Base-by-base conservation (phyloP, 1,284 basidiomycete genomes). In the Moniliella sp. region DNA sequence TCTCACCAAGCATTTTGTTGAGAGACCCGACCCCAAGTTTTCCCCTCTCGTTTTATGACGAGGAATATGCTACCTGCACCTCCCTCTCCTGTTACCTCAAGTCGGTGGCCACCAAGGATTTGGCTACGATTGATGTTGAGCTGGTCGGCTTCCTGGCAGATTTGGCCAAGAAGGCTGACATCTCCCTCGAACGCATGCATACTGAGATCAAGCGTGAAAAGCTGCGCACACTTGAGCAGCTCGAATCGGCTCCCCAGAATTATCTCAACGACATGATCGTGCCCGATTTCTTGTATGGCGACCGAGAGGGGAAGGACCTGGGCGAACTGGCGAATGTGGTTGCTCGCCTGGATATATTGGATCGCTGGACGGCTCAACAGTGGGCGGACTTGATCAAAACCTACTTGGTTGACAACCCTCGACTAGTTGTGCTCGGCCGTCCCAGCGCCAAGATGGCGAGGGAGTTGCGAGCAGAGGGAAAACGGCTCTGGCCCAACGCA, bases 161-260 rank as follows among this genome's bases (percentile, higher is more conserved):
- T 28, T 78, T 94, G 32, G 72, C 70, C 13, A 55, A 69, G 13
- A 72, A 78, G 35, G 82, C 78, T 3, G n/a, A n/a, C n/a, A 67
- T 97, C 35, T 82, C 97, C 62, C 86, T 94, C 78, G 69, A 75
- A 18, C 68, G 91, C 15, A 93, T 99, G 76, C 62, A 63, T 12
- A 77, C 80, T 71, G 68, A 93, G 13, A 74, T 99, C 34, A 72
- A 76, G 43, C 67, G 84, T 21, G 82, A 93, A 52, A 77, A 81
- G 61, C 72, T 81, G 39, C 80, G 84, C 66, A 42, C 63, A 1
- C 48, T 63, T 11, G 58, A 62, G 32, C 46, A 52, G 27, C 52
- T 65, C 32, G 64, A 65, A 48, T 61, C 53, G 14, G 58, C 62
- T 32, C 57, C 64, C 1, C 46, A 57, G 12, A 61, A 62, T 28